Conservation (phyloP, 2,329 filamentous ascomycete species). For the Didymella sp. region DNA sequence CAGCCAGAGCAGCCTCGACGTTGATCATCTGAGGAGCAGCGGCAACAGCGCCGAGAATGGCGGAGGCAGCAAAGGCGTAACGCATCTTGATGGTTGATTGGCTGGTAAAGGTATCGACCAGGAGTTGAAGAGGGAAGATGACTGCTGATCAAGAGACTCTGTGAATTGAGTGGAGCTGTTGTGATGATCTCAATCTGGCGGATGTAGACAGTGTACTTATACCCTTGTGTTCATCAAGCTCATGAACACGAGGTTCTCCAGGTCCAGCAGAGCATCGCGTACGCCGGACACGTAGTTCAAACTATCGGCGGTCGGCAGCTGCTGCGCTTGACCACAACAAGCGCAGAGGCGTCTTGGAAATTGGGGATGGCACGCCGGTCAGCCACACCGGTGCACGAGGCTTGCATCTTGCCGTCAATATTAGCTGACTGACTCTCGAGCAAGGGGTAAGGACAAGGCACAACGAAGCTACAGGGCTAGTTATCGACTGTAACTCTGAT, state of each 20-base stretch:
- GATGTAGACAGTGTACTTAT: slow-evolving; percentile 26
- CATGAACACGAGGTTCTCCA: slow-evolving; percentile 1
- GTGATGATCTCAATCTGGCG: slow-evolving; percentile 20
- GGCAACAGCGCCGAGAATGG: slow-evolving; percentile 28
- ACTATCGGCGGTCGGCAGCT: slow-evolving; percentile 12
- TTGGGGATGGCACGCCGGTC: slow-evolving; percentile 15
- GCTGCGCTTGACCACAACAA: slow-evolving; percentile 10
- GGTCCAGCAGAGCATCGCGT: slow-evolving; percentile 15
- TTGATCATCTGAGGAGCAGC: slow-evolving; percentile 45
- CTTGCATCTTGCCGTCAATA: slow-evolving; percentile 17
- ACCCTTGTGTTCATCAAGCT: not conserved
- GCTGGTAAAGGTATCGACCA: not conserved
- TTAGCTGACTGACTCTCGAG: slow-evolving; percentile 15
- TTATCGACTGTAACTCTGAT: not conserved
- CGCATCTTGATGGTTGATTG: slow-evolving; percentile 30
- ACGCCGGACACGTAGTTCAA: slow-evolving; percentile 15
- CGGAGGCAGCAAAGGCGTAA: slow-evolving; percentile 29
- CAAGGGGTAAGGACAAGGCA: slow-evolving; percentile 16
- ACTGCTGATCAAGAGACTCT: slow-evolving; percentile 13
- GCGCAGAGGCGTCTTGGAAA: slow-evolving; percentile 10
- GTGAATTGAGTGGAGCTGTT: slow-evolving; percentile 12
- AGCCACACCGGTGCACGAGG: slow-evolving; percentile 24
- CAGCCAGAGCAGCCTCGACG: slow-evolving; percentile 46
- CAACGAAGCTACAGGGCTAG: slow-evolving; percentile 8
- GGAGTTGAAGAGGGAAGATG: slow-evolving; percentile 11